Evolutionary conservation across 2,329 filamentous ascomycete genomes (phyloP), one percentile per base, ranked within the genome.

Genomic region (Fusarium mangiferae): DNA sequence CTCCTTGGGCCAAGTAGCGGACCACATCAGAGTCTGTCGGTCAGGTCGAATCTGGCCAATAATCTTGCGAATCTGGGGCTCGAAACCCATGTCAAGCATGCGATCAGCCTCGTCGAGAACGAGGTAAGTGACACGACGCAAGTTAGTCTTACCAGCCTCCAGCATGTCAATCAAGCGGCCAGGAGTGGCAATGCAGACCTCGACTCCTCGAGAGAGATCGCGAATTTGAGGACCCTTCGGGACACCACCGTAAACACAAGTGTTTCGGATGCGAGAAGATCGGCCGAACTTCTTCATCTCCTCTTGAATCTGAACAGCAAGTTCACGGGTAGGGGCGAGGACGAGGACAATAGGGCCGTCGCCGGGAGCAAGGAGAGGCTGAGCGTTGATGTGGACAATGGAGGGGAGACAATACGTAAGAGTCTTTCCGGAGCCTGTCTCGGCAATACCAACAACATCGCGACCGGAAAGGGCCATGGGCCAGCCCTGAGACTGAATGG

Each of bases 21-120:
- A 99, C 94, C 96, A 99, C 95, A 99, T 98, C 88, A 96, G 96
- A 73, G 96, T 99, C 85, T 99, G 96, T 89, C 96, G 93, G 83
- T 99, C 96, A 61, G 96, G 96, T 78, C 96, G 94, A 84, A 98
- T 98, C 87, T 99, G 96, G 74, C 93, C 90, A 78, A 99, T 95
- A 77, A 99, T 98, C 88, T 98, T 98, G 87, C 96, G 94, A 80
- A 99, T 98, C 84, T 98, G 96, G 77, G 96, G 96, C 87, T 99
- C 96, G 86, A 99, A 98, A 91, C 96, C 96, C 96, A 99, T 99
- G 87, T 99, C 96, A 83, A 99, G 89, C 96, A 99, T 99, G 81
- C 96, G 96, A 86, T 99, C 96, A 83, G 96, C 96, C 88, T 99
- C 96, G 80, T 99, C 96, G 74, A 99, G 95, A 77, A 98, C 96